These are phyloP conservation scores for Marasmius fiardii DNA, from an alignment of 1,284 basidiomycete species.

Conservation along the genomic window DNA sequence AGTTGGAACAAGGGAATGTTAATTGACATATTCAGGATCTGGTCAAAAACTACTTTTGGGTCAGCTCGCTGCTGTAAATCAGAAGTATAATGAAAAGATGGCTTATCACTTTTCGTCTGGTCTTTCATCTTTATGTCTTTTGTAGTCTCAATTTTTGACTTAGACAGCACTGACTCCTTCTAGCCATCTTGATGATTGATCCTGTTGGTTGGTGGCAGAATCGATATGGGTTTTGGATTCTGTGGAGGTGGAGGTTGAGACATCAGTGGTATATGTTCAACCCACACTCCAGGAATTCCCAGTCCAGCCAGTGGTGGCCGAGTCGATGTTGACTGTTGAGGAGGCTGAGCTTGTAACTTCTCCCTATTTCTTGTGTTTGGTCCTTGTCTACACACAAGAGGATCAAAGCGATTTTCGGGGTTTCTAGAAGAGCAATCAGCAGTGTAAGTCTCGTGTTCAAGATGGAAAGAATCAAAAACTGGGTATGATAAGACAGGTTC, in stretches of 20 bases:
- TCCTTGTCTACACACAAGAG: background rate
- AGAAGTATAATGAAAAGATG: no score
- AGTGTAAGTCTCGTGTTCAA: background rate
- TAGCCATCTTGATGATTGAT: slow-evolving; percentile 4
- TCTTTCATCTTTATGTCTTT: slow-evolving; percentile 4
- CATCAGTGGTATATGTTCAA: no score
- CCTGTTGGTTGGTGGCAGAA: background rate
- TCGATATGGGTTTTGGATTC: background rate
- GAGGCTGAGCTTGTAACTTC: no score
- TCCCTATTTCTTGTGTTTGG: no score
- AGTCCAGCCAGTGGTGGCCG: no score
- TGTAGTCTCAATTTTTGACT: background rate
- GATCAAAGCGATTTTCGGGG: background rate
- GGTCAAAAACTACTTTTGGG: no score
- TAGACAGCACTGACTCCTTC: background rate
- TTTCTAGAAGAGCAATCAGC: background rate
- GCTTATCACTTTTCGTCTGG: no score
- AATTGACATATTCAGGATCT: no score
- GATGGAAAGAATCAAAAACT: background rate
- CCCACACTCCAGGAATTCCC: no score
- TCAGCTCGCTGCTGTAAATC: no score
- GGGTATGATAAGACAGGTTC: background rate
- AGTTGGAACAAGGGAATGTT: no score
- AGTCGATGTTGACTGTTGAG: no score
- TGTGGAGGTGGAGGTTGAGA: background rate